Conservation (phyloP, 2,329 filamentous ascomycete genomes). For the Shiraia sp. region DNA sequence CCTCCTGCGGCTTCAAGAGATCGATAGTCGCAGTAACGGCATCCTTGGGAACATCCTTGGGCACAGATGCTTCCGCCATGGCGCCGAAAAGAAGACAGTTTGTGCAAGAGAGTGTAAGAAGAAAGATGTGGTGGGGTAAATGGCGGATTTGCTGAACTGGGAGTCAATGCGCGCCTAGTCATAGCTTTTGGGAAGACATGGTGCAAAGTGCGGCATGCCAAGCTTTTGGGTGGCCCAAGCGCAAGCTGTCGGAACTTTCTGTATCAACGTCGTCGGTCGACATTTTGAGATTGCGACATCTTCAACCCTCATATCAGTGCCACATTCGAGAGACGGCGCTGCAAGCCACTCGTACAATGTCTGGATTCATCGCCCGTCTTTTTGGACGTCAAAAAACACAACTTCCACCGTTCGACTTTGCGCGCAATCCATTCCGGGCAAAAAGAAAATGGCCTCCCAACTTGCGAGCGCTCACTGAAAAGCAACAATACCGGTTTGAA, state of each 20-base stretch:
- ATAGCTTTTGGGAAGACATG: too few species aligned
- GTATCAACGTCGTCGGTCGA: slow-evolving; percentile 20
- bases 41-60: slow-evolving; percentile 38
- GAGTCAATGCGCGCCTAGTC: slow-evolving; percentile 17
- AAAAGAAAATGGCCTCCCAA: slow-evolving; percentile 80
- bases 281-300: slow-evolving; percentile 8
- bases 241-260: slow-evolving; percentile 3
- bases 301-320: background rate
- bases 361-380: slow-evolving; percentile 53
- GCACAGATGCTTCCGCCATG: slow-evolving; percentile 39
- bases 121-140: slow-evolving; percentile 8
- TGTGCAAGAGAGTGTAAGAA: slow-evolving; percentile 17
- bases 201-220: slow-evolving; percentile 22
- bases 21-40: slow-evolving; percentile 57
- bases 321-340: background rate
- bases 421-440: slow-evolving; percentile 64
- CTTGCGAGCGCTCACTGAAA: slow-evolving; percentile 68
- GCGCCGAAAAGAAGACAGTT: slow-evolving; percentile 10
- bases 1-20: slow-evolving; percentile 58
- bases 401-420: slow-evolving; percentile 46
- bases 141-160: slow-evolving; percentile 9
- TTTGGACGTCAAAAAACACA: slow-evolving; percentile 48
- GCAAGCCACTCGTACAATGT: slow-evolving; percentile 16
- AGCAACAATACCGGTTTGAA: slow-evolving; percentile 78
- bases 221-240: slow-evolving; percentile 12